Evolutionary conservation across 2,329 filamentous ascomycete species (phyloP).

Genomic region (Domatiomyces catenatus): DNA sequence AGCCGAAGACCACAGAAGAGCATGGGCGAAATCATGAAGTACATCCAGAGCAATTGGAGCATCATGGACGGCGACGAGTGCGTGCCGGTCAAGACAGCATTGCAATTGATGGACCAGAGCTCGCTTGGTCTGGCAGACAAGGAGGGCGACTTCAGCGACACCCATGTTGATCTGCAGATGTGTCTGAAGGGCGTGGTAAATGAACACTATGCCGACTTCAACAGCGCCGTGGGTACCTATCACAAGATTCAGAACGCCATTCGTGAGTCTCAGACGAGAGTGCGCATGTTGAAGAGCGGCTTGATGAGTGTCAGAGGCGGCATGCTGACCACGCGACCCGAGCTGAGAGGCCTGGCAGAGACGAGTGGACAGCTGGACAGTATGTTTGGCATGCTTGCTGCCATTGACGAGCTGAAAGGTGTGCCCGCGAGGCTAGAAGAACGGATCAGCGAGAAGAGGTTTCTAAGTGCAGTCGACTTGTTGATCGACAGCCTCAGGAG

Average conservation of each 20-base stretch:
- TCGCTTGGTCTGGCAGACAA: constrained; percentile 84
- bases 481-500: constrained; percentile 73
- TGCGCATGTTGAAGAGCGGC: constrained; percentile 70
- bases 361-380: constrained; percentile 83
- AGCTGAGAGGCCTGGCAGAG: constrained; percentile 75
- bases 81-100: constrained; percentile 82
- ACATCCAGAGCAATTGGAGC: constrained; percentile 80
- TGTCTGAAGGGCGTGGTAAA: constrained; percentile 92
- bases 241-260: constrained; percentile 97
- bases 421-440: constrained; percentile 89
- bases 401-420: constrained; percentile 73
- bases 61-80: constrained; percentile 81
- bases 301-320: constrained; percentile 64
- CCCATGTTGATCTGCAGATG: constrained; percentile 76
- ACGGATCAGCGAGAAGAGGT: constrained; percentile 89
- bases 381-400: constrained; percentile 65
- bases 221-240: constrained; percentile 95
- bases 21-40: constrained; percentile 16
- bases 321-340: constrained; percentile 71
- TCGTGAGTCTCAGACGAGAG: constrained; percentile 69
- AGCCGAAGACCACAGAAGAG: constrained; percentile 11
- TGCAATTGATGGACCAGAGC: constrained; percentile 86
- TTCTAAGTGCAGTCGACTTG: constrained; percentile 81
- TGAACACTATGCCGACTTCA: constrained; percentile 97
- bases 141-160: constrained; percentile 68